A percentile compares a stretch with the other conserved stretches of the same genome.
Evolutionary conservation across 495 filamentous ascomycete genomes (phyloP).

Genomic region (Cercophora newfieldiana): DNA sequence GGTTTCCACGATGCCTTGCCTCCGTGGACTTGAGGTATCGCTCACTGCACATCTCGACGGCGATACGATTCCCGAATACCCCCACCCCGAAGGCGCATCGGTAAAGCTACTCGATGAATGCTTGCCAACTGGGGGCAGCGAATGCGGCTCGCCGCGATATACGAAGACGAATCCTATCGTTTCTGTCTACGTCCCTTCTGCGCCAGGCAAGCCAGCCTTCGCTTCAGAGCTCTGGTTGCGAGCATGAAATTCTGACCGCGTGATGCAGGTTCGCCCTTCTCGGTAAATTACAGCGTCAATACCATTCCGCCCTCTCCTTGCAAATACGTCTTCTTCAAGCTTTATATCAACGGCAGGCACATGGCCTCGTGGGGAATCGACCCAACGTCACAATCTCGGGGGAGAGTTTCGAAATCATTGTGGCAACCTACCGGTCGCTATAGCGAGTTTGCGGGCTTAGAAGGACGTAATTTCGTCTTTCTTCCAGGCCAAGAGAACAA

Average conservation of each 20-base stretch:
- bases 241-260: neutral
- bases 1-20: constrained; percentile 32
- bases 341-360: constrained; percentile 51
- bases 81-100: constrained; percentile 52
- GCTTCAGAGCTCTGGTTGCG: too few species aligned
- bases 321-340: constrained; percentile 49
- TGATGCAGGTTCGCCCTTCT: constrained; percentile 45
- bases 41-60: constrained; percentile 35
- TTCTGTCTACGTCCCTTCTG: constrained; percentile 53
- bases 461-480: constrained; percentile 46
- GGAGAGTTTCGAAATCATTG: constrained; percentile 44
- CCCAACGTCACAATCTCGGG: constrained; percentile 24
- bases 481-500: constrained; percentile 35
- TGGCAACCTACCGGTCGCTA: constrained; percentile 40
- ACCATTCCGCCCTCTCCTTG: constrained; percentile 29
- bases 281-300: constrained; percentile 44
- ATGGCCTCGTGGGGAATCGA: constrained; percentile 51
- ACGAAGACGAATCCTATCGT: constrained; percentile 39
- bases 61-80: constrained; percentile 45
- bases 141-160: neutral
- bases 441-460: constrained; percentile 34
- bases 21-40: constrained; percentile 48
- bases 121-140: neutral
- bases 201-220: constrained; percentile 41
- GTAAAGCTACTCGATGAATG: constrained; percentile 28